A percentile compares a stretch with the other conserved stretches of the same genome.
Conservation (phyloP, 1,284 basidiomycete genomes). For the Ustilago bromivora region DNA sequence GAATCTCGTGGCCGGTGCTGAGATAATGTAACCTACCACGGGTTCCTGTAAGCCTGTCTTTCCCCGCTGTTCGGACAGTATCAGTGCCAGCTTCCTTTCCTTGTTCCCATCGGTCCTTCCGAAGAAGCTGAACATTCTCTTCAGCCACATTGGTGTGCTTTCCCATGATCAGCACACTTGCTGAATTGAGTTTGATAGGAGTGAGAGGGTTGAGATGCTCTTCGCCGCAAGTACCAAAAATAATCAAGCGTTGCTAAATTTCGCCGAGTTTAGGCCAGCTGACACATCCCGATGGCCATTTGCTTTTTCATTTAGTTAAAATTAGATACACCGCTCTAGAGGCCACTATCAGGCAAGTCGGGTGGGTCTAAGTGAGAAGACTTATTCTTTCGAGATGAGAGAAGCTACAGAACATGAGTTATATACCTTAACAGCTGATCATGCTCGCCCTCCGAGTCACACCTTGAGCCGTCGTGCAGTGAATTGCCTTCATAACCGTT, state of each 20-base stretch:
- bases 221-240: slow-evolving; percentile 3
- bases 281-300: slow-evolving; percentile 20
- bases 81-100: neutral
- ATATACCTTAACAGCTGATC: no score
- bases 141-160: neutral
- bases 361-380: no score
- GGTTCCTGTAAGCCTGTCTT: no score
- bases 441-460: no score
- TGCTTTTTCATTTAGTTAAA: neutral
- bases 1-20: no score
- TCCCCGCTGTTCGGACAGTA: neutral
- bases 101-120: neutral
- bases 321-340: no score
- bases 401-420: no score
- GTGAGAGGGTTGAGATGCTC: neutral
- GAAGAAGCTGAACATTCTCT: neutral
- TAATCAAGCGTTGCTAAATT: neutral
- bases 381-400: no score
- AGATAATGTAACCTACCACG: no score
- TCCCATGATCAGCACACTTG: neutral
- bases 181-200: neutral
- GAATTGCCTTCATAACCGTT: no score
- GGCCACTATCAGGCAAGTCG: no score
- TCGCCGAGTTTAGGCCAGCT: slow-evolving; percentile 5
- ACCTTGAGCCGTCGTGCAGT: no score